Evolutionary conservation across 2,329 filamentous ascomycete species (phyloP).

Genomic region (Cladosporium sp.): DNA sequence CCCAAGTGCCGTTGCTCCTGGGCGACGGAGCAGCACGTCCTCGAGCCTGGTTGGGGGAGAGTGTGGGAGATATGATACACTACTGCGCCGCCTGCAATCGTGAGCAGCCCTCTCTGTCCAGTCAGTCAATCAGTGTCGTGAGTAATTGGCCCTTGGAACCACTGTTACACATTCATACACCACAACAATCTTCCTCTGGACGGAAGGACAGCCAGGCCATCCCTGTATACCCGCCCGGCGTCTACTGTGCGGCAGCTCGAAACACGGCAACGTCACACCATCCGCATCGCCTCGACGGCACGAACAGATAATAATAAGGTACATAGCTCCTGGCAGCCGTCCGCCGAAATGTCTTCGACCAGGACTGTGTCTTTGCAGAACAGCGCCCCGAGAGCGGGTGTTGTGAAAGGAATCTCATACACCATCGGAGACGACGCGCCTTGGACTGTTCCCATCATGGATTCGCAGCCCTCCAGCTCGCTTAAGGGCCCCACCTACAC

Average conservation of each 20-base stretch:
- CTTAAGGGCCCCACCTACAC: constrained; percentile 1
- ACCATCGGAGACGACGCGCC: constrained; percentile 34
- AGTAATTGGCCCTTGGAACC: neutral
- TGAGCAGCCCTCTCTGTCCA: neutral
- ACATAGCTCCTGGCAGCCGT: neutral
- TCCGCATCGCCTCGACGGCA: neutral
- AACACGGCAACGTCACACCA: constrained; percentile 15
- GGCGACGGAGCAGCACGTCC: constrained; percentile 5
- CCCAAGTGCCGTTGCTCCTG: constrained; percentile 3
- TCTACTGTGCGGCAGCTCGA: constrained; percentile 8
- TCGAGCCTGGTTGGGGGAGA: constrained; percentile 5
- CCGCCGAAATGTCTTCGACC: constrained; percentile 12
- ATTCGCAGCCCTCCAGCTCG: constrained; percentile 2
- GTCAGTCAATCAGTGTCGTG: neutral
- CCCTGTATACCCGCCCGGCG: constrained; percentile 9
- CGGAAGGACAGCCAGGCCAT: constrained; percentile 3
- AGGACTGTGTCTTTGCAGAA: constrained; percentile 15
- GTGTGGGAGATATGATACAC: constrained; percentile 5
- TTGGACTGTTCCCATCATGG: constrained; percentile 34
- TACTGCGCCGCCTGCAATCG: constrained; percentile 7
- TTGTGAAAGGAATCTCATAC: constrained; percentile 41
- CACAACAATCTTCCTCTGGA: neutral
- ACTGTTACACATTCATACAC: neutral
- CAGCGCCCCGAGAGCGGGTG: constrained; percentile 11
- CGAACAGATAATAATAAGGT: constrained; percentile 6